Evolutionary conservation across 2,329 filamentous ascomycete genomes (phyloP), one percentile per base, ranked within the genome.

Genomic region (Stachybotrys echinatus): DNA sequence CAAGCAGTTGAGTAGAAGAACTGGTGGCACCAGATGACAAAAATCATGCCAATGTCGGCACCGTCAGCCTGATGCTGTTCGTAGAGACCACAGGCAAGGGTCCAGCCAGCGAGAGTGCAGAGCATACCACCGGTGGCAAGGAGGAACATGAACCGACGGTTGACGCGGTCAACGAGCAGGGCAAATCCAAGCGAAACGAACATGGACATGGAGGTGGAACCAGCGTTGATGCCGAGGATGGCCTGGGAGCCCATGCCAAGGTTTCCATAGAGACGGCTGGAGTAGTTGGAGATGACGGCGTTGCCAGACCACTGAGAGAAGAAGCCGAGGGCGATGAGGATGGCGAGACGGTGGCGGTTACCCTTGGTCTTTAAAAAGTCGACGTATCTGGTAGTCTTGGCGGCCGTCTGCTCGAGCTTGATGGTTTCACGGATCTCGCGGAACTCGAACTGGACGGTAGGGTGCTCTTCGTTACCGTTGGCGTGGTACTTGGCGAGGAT

Each of bases 261-360:
- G 23, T 34, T 46, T 46, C 44, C 65, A 65, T 83, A 83, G 51
- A 85, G 74, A 42, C 73, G 70, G 43, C 80, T 79, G 50, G 82
- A 77, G 59, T 86, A 86, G 62, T 85, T 85, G 45, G 74, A 79
- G 55, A 86, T 80, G 4, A 86, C 67, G 10, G 78, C 81, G 58
- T 85, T 86, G 34, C 83, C 83, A 45, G 75, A 79, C 68, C 82
- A 86, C 63, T 86, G 82, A 0, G 80, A 83, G 55, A 85, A 83
- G 51, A 85, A 65, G 51, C 81, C 83, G n/a, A 86, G 72, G 0
- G 79, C 82, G 27, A 83, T 63, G 18, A 85, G 70, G 46, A 86
- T 74, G 23, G 77, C 70, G 38, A 87, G 68, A 6, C 83, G 74
- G 63, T 81, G 80, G 46, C 82, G 73, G 68, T 87, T 86, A n/a